Base-by-base conservation (phyloP, 805 yeast species). In the Kregervanrija delftensis region DNA sequence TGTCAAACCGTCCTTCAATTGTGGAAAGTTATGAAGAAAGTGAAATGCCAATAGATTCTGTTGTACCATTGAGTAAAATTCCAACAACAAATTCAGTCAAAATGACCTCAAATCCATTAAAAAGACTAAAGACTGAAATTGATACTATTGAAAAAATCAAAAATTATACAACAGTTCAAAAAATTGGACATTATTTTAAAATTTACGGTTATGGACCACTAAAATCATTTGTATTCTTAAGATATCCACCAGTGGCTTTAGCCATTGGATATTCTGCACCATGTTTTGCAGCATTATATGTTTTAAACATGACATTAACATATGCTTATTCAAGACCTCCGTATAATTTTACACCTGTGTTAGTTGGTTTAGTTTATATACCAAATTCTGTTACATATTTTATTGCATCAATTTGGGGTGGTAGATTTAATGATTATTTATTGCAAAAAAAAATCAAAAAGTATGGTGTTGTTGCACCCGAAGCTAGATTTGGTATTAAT, bases 301-400 rank as follows among this genome's bases (percentile, higher is more conserved):
- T 83, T 50, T 77, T 86, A 55, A 88, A 88, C 64, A 72, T 86
- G 76, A 73, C 91, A 4, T 67, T 88, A 37, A 73, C 90, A 39
- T 73, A 76, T 54, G 72, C 71, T 42, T 87, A 79, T 61, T 66
- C 85, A 0, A 56, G 72, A 15, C 61, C 66, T 0, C 96, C 96
- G 3, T 87, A 87, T 61, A 76, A 79, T 55, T 88, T 83, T 69
- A 65, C 69, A 32, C 64, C 85, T 0, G 63, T 86, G 40, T 70
- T 81, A 45, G 73, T 83, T 40, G 96, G 96, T 32, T 68, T 87
- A 28, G 71, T 85, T 45, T 87, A 86, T 65, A 79, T 87, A 32
- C 96, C 96, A 33, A 87, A 87, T 60, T 86, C 95, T 0, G 75
- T 86, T 22, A 77, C 90, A 0, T 87, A 86, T 57, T 63, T 87